Evolutionary conservation across 2,329 filamentous ascomycete species (phyloP).

Genomic region (Pseudogymnoascus sp.): DNA sequence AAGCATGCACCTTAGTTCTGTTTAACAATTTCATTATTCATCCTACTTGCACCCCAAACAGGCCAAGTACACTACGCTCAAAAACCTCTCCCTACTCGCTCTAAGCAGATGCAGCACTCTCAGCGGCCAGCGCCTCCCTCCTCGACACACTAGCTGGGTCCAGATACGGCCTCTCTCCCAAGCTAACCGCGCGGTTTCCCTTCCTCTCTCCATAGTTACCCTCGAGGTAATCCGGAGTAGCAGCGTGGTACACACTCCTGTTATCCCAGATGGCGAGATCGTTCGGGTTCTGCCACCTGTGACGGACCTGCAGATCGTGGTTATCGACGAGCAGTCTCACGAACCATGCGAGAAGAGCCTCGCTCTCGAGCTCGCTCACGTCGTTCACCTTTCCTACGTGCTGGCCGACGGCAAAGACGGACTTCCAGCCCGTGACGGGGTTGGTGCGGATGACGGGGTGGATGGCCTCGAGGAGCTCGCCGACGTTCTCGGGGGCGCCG

Average conservation of each 20-base stretch:
- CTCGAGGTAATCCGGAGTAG: conserved; percentile 42
- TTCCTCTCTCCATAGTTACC: conserved; percentile 38
- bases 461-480: conserved; percentile 38
- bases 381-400: conserved; percentile 45
- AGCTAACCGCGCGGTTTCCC: conserved; percentile 40
- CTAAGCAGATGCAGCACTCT: conserved; percentile 1
- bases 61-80: neutral
- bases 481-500: conserved; percentile 44
- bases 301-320: conserved; percentile 45
- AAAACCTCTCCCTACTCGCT: neutral
- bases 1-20: neutral
- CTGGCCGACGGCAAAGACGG: conserved; percentile 43
- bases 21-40: neutral
- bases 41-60: neutral
- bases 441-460: conserved; percentile 51
- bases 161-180: conserved; percentile 44
- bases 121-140: conserved; percentile 32
- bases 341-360: conserved; percentile 44
- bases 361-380: conserved; percentile 40
- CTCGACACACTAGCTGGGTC: conserved; percentile 39
- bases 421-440: conserved; percentile 51
- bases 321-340: conserved; percentile 43
- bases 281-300: conserved; percentile 30
- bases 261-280: conserved; percentile 50
- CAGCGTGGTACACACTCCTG: conserved; percentile 44